Base-by-base conservation (phyloP, 768 basidiomycete species). In the Phallus indusiatus region DNA sequence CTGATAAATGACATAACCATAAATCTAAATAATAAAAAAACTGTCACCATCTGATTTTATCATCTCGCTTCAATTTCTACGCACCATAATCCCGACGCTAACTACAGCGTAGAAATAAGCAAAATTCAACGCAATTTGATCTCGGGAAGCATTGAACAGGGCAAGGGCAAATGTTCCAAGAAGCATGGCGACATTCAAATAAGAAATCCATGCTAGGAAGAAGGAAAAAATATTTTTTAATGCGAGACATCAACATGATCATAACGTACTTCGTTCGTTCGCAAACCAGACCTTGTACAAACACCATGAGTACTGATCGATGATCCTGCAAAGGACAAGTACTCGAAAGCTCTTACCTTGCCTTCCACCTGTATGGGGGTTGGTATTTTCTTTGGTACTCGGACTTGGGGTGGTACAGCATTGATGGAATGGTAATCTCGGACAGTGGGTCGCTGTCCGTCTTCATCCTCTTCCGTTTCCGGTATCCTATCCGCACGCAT, bases 1-100 rank as follows among this genome's bases (percentile, higher is more conserved):
- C 69, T 97, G 90, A 68, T 95, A 97, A 47, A 97, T 72, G 0
- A 71, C 72, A 71, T 89, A 96, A 0, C 89, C 92, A 69, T 98
- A 99, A 1, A 90, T 69, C 87, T 94, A 58, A 5, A 34, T 24
- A 18, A n/a, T n/a, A 24, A 47, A 48, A 47, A 16, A 10, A 61
- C 22, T 21, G 28, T 34, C 8, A 46, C 11, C 12, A 62, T 18
- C 18, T 5, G 6, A 16, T 14, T 14, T 16, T 33, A 12, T 24
- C 21, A 16, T n/a, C 24, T 17, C 24, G 60, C 33, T 16, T 14
- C 8, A 28, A 35, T 11, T 46, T 11, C n/a, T 47, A 66, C 77
- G 14, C 50, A 88, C 87, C 65, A 94, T 63, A 46, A 87, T 78
- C 16, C 78, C 78, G 28, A 92, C 65, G 64, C 88, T 93, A 65